phyloP scores from a whole-genome alignment of 164 flowering plant genomes.

The Vitis rotundifolia region DNA sequence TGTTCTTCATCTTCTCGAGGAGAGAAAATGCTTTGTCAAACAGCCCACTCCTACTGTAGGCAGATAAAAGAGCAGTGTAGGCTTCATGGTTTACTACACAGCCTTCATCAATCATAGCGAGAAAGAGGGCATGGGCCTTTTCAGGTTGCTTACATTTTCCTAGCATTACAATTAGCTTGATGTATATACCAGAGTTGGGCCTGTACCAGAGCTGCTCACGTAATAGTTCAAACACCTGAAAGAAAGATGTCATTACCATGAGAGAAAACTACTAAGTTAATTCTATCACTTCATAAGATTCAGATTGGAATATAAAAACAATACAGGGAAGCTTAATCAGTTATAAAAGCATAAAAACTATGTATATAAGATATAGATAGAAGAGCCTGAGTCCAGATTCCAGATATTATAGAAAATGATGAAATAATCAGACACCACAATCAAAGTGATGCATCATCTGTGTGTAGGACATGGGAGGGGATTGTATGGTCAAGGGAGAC shows the following conservation, averaged over 20 bases:
- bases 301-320: no score
- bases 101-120: slow-evolving; percentile 84
- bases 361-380: no score
- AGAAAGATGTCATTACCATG: background rate
- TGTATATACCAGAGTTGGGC: slow-evolving; percentile 69
- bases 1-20: slow-evolving; percentile 79
- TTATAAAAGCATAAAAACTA: no score
- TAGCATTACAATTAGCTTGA: slow-evolving; percentile 93
- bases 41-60: slow-evolving; percentile 80
- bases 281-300: no score
- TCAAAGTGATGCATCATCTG: no score
- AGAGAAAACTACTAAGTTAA: background rate
- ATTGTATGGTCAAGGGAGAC: no score
- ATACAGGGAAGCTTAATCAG: no score
- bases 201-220: slow-evolving; percentile 93
- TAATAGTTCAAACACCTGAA: slow-evolving; percentile 87
- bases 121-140: slow-evolving; percentile 69
- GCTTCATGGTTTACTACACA: slow-evolving; percentile 64
- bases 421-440: no score
- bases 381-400: no score
- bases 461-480: no score
- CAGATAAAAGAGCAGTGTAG: slow-evolving; percentile 90
- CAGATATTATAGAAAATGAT: no score
- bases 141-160: slow-evolving; percentile 97
- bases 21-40: slow-evolving; percentile 71